These are phyloP conservation scores for Tephrocybe rancida DNA, from an alignment of 768 basidiomycete genomes.

Conservation along the genomic window DNA sequence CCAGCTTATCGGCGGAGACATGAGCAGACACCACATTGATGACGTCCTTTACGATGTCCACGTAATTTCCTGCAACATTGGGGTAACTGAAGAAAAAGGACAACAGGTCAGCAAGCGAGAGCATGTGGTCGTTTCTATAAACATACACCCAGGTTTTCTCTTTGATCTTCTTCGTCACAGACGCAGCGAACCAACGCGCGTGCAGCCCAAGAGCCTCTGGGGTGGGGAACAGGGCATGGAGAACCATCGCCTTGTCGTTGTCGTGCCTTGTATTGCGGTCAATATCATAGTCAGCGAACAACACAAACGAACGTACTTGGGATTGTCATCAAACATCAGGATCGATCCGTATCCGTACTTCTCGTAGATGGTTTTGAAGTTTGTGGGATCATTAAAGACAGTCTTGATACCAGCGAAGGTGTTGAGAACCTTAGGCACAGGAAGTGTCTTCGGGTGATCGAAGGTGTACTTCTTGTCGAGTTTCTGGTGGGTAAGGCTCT, in stretches of 20 bases:
- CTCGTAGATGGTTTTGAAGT: constrained; percentile 40
- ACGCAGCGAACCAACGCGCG: constrained; percentile 28
- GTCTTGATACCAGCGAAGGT: constrained; percentile 35
- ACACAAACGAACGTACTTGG: constrained; percentile 22
- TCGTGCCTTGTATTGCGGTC: constrained; percentile 25
- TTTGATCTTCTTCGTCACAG: constrained; percentile 28
- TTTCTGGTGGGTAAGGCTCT: constrained; percentile 39
- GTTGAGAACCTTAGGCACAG: constrained; percentile 30
- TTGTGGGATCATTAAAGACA: constrained; percentile 33
- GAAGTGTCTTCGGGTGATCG: constrained; percentile 34
- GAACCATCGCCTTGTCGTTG: constrained; percentile 25
- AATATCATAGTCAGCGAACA: neutral
- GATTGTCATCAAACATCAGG: constrained; percentile 37
- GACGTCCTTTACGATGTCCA: constrained; percentile 53
- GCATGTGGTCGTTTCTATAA: neutral
- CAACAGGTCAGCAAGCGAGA: neutral
- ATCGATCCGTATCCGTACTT: constrained; percentile 43
- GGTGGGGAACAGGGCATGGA: constrained; percentile 37
- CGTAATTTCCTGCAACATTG: constrained; percentile 33
- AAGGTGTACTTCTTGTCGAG: constrained; percentile 42
- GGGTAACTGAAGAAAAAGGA: constrained; percentile 23
- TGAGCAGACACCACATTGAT: constrained; percentile 44
- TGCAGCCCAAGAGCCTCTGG: constrained; percentile 18
- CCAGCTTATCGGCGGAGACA: constrained; percentile 41
- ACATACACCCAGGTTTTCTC: constrained; percentile 30